Evolutionary conservation across 2,329 filamentous ascomycete species (phyloP), one percentile per base, ranked within the genome.

Genomic region (Aspergillus ruber): DNA sequence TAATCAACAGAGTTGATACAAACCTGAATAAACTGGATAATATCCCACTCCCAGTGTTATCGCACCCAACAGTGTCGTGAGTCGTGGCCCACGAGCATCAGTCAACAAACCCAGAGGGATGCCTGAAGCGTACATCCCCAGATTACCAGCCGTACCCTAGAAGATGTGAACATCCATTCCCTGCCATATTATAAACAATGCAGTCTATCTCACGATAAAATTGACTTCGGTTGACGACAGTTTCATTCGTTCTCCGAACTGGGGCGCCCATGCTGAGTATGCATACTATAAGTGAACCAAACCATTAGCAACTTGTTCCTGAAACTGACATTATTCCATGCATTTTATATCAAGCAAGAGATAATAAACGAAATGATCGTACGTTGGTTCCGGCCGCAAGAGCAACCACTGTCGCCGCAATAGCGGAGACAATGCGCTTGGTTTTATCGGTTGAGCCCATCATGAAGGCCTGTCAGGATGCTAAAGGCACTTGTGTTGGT

Each of bases 191-290:
- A 21, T 44, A 32, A 45, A 20, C 12, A 9, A 33, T 45, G 44
- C 21, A 35, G 43, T 40, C 50, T 27, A 36, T 62, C 80, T 65
- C 74, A 85, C 90, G 63, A 98, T 90, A 56, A 97, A 70, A 69
- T 98, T 97, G 69, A 83, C 90, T 68, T 96, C 79, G 2, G 91
- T 97, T n/a, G 93, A 86, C 12, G 90, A 90, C 51, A 97, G 81
- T 64, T 86, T 83, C 59, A 98, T 77, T 58, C 81, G 84, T 61
- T 94, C 84, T 43, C 90, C 90, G 64, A 96, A 96, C 70, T 96
- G 90, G 17, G 93, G 93, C 12, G 88, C 90, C 90, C 93, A 98
- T 70, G 91, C 91, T 47, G 90, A 96, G 71, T 96, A 98, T 64
- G 90, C 91, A 81, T 98, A 97, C 89, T 96, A 63, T 43, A 44